Base-by-base conservation (phyloP, 768 basidiomycete genomes). In the Pleurotus ostreatus region DNA sequence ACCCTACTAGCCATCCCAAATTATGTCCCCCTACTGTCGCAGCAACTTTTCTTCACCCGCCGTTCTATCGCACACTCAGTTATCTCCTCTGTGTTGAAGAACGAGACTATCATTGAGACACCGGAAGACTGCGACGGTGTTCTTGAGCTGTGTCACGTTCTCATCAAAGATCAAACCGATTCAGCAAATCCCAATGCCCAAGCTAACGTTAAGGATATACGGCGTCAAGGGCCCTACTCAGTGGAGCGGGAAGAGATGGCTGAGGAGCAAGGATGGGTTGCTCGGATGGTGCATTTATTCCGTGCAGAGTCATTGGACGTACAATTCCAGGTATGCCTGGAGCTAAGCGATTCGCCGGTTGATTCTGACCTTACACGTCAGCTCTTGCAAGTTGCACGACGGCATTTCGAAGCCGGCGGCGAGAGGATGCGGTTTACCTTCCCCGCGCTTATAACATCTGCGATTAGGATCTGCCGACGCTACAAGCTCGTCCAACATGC, bases 211-310 rank as follows among this genome's bases (percentile, higher is more conserved):
- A 77, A 78, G 60, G 81, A 82, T 45, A 65, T 70, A 47, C 77
- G 84, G 57, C 74, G 85, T 59, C 81, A 82, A 56, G 84, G 83
- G 5, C 76, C 83, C 8, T 81, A 85, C 61, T 73, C 76, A 25
- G 63, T 81, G 51, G 95, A 96, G 67, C 72, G 86, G 49, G 92
- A 95, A 67, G 96, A 98, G 66, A 79, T 94, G 76, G 95, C 94
- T 0, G 97, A 99, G 69, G 97, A 99, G 69, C 97, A 99, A 65
- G 97, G 97, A 0, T 99, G 97, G 97, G 85, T 98, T 13, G 96
- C 97, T 40, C 77, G 96, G 60, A 98, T 98, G 92, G 90, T 98
- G 2, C 97, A 99, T 75, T 69, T 98, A 30, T 97, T 98, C 83
- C 77, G 87, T 18, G 81, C 92, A 0, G 93, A 97, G 49, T 89